Evolutionary conservation across 2,329 filamentous ascomycete genomes (phyloP), one percentile per base, ranked within the genome.

Genomic region (Scleromitrula shiraiana): DNA sequence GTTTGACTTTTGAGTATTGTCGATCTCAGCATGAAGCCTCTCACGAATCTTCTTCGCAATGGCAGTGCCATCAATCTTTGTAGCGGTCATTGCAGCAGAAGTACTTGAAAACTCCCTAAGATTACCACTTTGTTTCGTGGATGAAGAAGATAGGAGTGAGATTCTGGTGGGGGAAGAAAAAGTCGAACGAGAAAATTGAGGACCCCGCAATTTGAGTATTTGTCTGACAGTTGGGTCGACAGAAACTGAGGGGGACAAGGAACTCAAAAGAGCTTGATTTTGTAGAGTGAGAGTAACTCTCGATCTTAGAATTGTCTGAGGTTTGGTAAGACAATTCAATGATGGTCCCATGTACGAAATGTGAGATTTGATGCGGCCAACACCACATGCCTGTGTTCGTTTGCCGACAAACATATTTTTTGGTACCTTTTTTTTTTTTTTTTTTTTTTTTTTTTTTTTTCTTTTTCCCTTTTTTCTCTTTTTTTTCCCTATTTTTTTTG

Each of bases 61-160:
- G 66, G 88, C 88, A 49, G 84, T 95, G 73, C 93, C 93, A 73
- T 98, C 93, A 62, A 98, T 93, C 75, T 89, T 95, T 61, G 77
- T 80, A 58, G 88, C 91, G 59, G 81, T 80, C 90, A 96, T 97
- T 64, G 70, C 74, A 69, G 70, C 63, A 59, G 71, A 59, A 54
- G 76, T 80, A 58, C 65, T 71, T 54, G 72, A 73, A 62, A 81
- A 77, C 49, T 40, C 14, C 24, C 54, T 53, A 14, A 22, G 38
- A 36, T 42, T 46, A 48, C 32, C 30, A 51, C 36, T 46, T n/a
- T 40, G 43, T 26, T 33, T 33, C 17, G 30, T n/a, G 20, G 36
- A 20, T 24, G 24, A 17, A 20, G 43, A n/a, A 15, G 12, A 38
- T 17, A 15, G 7, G 19, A 29, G 33, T 17, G 27, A 46, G 43